phyloP scores from a whole-genome alignment of 805 yeast genomes.

The Kodamaea sagamina region DNA sequence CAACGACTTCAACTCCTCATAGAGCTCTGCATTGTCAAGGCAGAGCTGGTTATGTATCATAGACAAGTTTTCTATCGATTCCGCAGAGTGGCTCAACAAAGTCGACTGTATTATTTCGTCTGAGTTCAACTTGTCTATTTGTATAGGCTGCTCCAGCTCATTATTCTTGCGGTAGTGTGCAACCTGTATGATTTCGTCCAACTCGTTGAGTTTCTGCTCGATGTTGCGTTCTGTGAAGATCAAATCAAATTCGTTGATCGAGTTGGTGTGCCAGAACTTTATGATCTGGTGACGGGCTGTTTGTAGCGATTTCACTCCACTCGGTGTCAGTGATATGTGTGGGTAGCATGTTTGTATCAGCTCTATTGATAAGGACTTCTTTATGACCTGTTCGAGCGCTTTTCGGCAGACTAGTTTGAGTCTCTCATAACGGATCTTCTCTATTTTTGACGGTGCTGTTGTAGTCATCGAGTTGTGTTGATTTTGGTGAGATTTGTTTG shows the following conservation, averaged over 20 bases:
- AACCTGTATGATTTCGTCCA: slow-evolving; percentile 48
- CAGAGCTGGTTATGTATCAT: slow-evolving; percentile 41
- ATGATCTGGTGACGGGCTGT: slow-evolving; percentile 55
- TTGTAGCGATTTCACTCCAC: slow-evolving; percentile 46
- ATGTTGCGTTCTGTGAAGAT: slow-evolving; percentile 52
- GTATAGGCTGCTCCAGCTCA: slow-evolving; percentile 14
- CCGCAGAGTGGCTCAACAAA: slow-evolving; percentile 21
- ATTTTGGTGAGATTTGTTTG: background rate
- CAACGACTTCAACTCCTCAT: slow-evolving; percentile 23
- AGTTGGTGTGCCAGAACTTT: slow-evolving; percentile 52
- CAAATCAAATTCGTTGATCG: slow-evolving; percentile 53
- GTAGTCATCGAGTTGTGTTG: background rate
- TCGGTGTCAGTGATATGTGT: slow-evolving; percentile 44
- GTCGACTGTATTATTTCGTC: slow-evolving; percentile 36
- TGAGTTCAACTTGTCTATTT: slow-evolving; percentile 32
- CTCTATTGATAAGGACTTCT: slow-evolving; percentile 50
- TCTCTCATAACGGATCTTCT: slow-evolving; percentile 48
- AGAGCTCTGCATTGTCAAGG: slow-evolving; percentile 35
- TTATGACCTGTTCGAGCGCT: slow-evolving; percentile 56
- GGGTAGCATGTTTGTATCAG: slow-evolving; percentile 59
- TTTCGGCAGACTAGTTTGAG: slow-evolving; percentile 51
- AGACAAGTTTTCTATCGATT: slow-evolving; percentile 28
- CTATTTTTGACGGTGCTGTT: slow-evolving; percentile 12
- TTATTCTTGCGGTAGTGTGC: slow-evolving; percentile 36
- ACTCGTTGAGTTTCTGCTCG: slow-evolving; percentile 43